These are phyloP conservation scores for Cucumis melo DNA, from an alignment of 306 rosid species.

Conservation along the genomic window DNA sequence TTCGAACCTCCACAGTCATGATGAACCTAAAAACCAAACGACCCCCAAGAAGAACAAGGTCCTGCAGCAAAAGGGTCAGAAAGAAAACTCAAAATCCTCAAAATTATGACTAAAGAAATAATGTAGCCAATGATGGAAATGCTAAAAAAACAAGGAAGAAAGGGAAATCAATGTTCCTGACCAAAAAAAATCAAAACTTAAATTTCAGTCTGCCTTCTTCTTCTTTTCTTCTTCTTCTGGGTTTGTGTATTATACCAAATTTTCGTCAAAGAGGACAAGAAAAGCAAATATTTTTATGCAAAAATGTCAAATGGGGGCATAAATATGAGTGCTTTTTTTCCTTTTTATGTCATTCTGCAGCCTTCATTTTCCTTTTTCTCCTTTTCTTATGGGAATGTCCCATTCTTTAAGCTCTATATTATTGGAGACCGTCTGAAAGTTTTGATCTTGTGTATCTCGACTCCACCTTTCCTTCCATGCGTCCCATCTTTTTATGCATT, in stretches of 20 bases:
- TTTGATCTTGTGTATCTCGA: background rate
- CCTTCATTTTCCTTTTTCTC: background rate
- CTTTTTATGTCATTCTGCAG: conserved; percentile 5
- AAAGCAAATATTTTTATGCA: background rate
- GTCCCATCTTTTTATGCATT: background rate
- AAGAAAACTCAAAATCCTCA: background rate
- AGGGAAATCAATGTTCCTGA: background rate
- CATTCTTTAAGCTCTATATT: background rate
- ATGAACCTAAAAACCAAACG: conserved; percentile 9
- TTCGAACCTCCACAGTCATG: conserved; percentile 45
- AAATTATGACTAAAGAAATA: background rate
- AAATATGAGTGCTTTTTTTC: background rate
- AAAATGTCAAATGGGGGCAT: background rate
- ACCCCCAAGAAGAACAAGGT: conserved; percentile 21
- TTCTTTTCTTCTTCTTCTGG: background rate
- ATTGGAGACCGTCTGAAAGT: background rate
- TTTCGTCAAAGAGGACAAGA: background rate
- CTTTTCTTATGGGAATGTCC: background rate
- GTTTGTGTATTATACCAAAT: background rate
- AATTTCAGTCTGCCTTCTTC: background rate
- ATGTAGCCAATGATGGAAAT: background rate
- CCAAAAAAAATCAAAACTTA: background rate
- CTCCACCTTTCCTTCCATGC: background rate
- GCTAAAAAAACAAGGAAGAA: background rate
- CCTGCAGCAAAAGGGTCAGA: background rate